Base-by-base conservation (phyloP, 2,329 filamentous ascomycete species). In the Aspergillus chevalieri region DNA sequence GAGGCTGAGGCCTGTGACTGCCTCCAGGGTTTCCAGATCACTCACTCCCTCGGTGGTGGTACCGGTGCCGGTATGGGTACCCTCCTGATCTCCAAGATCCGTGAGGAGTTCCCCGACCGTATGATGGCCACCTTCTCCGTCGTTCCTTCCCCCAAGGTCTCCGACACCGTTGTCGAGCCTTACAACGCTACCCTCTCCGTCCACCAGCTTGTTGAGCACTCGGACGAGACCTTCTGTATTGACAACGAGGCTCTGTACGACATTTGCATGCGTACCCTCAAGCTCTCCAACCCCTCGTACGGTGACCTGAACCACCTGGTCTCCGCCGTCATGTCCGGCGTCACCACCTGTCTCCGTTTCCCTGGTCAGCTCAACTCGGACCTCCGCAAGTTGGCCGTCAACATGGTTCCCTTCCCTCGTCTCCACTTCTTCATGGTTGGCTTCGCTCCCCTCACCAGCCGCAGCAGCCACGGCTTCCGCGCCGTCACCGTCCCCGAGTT, bases 361-460 rank as follows among this genome's bases (percentile, higher is more conserved):
- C 93, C 93, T 50, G 93, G 93, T 74, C 93, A 98, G 83, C 87
- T 98, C 63, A 98, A 98, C 88, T 98, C 93, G 72, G 93, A 98
- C 75, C 88, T 98, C 64, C 90, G 93, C 80, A 98, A 98, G 83
- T 80, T 98, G 70, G 93, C 93, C 64, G 93, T 98, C 77, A 98
- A 98, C 89, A 98, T 98, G 83, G 93, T 98, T 78, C 93, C 93
- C 57, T 98, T 98, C 88, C 93, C 93, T 64, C 93, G 93, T 90
- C 89, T 98, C 58, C 93, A 98, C 79, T 98, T 98, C 86, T 98
- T 98, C 86, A 98, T 98, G 93, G 93, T 98, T 74, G 93, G 93
- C 75, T 98, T 98, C 74, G 92, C 93, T 76, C 93, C 93, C 72
- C 84, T 98, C 69, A 98, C 93, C 74, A 95, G 89, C 78, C 86